These are phyloP conservation scores for Nematocida parisii DNA, from an alignment of 371 early-diverging fungal genomes.

Conservation along the genomic window DNA sequence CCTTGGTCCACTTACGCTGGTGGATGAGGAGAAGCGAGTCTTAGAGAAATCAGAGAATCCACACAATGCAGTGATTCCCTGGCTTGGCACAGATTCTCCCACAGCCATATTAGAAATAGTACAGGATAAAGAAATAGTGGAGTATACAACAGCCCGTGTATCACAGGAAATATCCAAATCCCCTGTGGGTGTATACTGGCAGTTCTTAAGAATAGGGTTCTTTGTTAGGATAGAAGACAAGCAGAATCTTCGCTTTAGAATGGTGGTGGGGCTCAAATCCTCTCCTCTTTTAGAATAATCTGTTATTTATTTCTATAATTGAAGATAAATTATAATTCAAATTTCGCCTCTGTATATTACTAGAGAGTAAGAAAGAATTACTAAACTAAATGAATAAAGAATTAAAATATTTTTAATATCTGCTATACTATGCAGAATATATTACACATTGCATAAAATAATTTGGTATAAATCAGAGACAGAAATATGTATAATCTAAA, in stretches of 20 bases:
- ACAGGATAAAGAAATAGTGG: constrained; percentile 14
- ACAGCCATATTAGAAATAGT: constrained; percentile 23
- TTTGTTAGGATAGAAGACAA: constrained; percentile 33
- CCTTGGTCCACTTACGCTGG: constrained; percentile 28
- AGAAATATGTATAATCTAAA: no score
- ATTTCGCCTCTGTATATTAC: no score
- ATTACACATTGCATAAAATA: no score
- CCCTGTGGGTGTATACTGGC: constrained; percentile 39
- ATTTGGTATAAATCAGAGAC: no score
- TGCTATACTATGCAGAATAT: no score
- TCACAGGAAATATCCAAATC: constrained; percentile 26
- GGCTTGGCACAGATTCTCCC: constrained; percentile 21
- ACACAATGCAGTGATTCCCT: constrained; percentile 38
- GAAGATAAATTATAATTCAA: background rate
- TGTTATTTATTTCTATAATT: background rate
- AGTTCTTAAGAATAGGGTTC: constrained; percentile 49
- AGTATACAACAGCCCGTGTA: constrained; percentile 17
- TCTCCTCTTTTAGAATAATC: constrained; percentile 32
- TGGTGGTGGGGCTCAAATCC: constrained; percentile 51
- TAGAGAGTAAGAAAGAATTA: no score
- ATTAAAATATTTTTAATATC: no score
- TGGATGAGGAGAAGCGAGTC: background rate
- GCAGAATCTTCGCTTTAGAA: constrained; percentile 24
- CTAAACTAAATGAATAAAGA: no score
- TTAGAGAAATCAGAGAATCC: background rate